These are phyloP conservation scores for Pythium aphanidermatum DNA, from an alignment of 352 stramenopile species.

Conservation along the genomic window DNA sequence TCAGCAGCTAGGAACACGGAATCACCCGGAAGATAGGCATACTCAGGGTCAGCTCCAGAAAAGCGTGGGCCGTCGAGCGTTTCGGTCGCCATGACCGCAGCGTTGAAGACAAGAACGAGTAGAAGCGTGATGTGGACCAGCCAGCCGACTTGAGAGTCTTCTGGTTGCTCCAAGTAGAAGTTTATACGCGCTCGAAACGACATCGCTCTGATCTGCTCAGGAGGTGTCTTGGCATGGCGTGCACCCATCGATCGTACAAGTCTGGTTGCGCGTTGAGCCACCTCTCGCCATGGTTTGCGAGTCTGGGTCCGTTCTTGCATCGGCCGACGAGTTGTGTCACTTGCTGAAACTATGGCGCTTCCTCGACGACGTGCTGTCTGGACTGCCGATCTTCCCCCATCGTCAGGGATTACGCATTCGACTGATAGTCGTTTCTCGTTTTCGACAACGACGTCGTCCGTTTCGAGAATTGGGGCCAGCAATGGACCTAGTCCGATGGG, in stretches of 20 bases:
- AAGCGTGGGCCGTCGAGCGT: conserved; percentile 53
- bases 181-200: conserved; percentile 18
- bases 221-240: conserved; percentile 9
- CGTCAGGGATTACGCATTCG: no score
- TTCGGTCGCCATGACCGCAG: conserved; percentile 29
- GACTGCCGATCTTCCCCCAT: not conserved
- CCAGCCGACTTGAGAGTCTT: conserved; percentile 38
- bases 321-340: not conserved
- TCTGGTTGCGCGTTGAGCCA: not conserved
- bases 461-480: conserved; percentile 18
- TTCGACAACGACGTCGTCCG: conserved; percentile 12
- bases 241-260: conserved; percentile 1
- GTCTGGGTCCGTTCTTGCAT: not conserved
- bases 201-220: conserved; percentile 27
- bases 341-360: not conserved
- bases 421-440: conserved; percentile 1
- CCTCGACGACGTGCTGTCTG: not conserved
- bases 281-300: not conserved
- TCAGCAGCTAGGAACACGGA: conserved; percentile 23
- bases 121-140: conserved; percentile 29
- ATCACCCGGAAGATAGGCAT: conserved; percentile 32
- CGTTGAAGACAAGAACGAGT: conserved; percentile 31
- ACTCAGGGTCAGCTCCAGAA: conserved; percentile 32
- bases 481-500: no score
- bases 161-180: conserved; percentile 35